Evolutionary conservation across 1,284 basidiomycete species (phyloP).

Genomic region (Phlebopus sp.): DNA sequence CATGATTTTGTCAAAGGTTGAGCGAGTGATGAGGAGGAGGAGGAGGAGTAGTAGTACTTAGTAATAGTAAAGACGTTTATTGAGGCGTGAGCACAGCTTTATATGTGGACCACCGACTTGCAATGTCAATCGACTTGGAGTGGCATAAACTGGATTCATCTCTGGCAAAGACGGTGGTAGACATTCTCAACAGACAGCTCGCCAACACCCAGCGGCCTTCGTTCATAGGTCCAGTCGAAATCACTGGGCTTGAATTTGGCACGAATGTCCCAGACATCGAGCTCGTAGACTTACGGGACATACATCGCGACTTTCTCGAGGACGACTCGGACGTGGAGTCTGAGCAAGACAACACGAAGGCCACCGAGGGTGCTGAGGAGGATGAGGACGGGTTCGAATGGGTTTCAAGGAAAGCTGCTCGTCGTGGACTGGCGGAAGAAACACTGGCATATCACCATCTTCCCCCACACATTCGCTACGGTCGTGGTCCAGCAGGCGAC

Average conservation of each 20-base stretch:
- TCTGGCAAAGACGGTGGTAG: constrained; percentile 70
- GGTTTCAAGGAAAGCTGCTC: constrained; percentile 65
- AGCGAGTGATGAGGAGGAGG: neutral
- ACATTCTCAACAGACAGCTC: constrained; percentile 81
- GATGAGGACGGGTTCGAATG: constrained; percentile 75
- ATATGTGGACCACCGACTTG: neutral
- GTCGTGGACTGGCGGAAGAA: constrained; percentile 49
- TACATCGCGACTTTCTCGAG: constrained; percentile 90
- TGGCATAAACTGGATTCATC: constrained; percentile 72
- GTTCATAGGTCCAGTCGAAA: constrained; percentile 89
- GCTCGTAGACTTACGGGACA: constrained; percentile 89
- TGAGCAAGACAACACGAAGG: constrained; percentile 48
- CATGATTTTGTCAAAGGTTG: neutral
- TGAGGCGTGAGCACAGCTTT: no score
- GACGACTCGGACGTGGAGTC: constrained; percentile 42
- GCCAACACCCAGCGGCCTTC: constrained; percentile 72
- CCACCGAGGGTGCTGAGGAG: constrained; percentile 45
- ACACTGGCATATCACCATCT: constrained; percentile 62
- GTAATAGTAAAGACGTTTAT: neutral
- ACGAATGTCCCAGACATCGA: constrained; percentile 81
- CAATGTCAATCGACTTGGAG: constrained; percentile 79
- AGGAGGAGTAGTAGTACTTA: no score
- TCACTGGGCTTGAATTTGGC: constrained; percentile 88
- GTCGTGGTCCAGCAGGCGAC: constrained; percentile 51
- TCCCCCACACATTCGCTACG: constrained; percentile 70